Evolutionary conservation across 2,329 filamentous ascomycete species (phyloP).

Genomic region (Pyrenophora seminiperda): DNA sequence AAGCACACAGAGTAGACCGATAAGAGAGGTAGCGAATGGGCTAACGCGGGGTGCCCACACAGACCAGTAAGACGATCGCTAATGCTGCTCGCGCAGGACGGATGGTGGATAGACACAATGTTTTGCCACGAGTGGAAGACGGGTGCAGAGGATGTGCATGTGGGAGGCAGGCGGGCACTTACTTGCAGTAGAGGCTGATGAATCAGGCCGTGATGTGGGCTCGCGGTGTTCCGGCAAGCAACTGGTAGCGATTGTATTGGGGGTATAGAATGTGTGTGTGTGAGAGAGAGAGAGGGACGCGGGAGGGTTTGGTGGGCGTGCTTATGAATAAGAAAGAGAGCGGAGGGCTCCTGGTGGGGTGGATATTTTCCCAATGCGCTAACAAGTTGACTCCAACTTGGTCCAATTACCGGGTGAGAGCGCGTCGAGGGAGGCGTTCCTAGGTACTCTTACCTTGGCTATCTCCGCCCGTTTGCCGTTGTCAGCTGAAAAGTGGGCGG

Average conservation of each 20-base stretch:
- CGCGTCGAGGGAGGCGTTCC: conserved; percentile 30
- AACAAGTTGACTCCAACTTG: conserved; percentile 38
- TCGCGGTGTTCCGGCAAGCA: conserved; percentile 40
- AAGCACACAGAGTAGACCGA: conserved; percentile 32
- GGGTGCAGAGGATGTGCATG: conserved; percentile 21
- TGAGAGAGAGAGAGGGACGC: conserved; percentile 20
- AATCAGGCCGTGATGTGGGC: conserved; percentile 33
- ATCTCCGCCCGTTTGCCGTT: conserved; percentile 25
- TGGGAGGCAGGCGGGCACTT: conserved; percentile 34
- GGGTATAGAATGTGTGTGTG: conserved; percentile 13
- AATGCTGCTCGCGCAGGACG: conserved; percentile 29
- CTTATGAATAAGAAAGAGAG: conserved; percentile 46
- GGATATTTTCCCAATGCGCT: conserved; percentile 43
- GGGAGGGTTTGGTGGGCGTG: conserved; percentile 30
- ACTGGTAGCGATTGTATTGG: conserved; percentile 31
- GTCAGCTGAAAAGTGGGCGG: conserved; percentile 24
- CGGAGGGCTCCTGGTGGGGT: conserved; percentile 41
- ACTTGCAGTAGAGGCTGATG: conserved; percentile 33
- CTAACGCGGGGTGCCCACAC: conserved; percentile 34
- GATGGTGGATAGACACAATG: conserved; percentile 19
- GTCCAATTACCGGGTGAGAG: conserved; percentile 41
- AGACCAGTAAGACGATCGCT: conserved; percentile 24
- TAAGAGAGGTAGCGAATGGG: conserved; percentile 44
- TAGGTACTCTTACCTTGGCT: conserved; percentile 22
- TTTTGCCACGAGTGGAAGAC: conserved; percentile 16